Conservation (phyloP, 345 rosid genomes). For the Durio zibethinus region DNA sequence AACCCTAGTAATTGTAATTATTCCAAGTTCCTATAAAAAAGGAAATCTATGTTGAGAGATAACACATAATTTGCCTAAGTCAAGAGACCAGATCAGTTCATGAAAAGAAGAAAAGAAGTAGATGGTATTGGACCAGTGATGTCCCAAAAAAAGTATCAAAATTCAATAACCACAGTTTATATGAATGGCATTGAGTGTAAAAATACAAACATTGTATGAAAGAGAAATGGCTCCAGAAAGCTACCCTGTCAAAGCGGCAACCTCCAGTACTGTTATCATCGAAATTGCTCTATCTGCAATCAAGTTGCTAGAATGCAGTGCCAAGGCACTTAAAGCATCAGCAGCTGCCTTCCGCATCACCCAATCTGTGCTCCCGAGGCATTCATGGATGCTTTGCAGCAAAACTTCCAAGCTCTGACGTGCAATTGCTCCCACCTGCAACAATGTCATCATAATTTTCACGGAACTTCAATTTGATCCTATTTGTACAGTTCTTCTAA, state of each 20-base stretch:
- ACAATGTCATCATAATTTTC: constrained; percentile 16
- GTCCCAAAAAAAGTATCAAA: not conserved
- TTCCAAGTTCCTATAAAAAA: not conserved
- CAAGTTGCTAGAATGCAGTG: constrained; percentile 71
- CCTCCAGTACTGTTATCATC: constrained; percentile 68
- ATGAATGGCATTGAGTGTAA: not conserved
- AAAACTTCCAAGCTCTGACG: constrained; percentile 76
- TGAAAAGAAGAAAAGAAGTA: not conserved
- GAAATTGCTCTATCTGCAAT: constrained; percentile 60
- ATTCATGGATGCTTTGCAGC: constrained; percentile 80
- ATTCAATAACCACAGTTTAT: not conserved
- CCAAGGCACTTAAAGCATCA: constrained; percentile 74
- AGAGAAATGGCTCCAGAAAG: not conserved
- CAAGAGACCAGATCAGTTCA: not conserved
- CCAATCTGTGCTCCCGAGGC: constrained; percentile 96
- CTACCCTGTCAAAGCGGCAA: constrained; percentile 95
- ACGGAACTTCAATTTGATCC: not conserved
- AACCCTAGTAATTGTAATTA: not conserved
- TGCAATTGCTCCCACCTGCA: constrained; percentile 89
- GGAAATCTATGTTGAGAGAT: not conserved
- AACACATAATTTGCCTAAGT: not conserved
- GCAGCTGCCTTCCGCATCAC: constrained; percentile 95
- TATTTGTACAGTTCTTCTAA: not conserved
- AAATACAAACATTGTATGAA: not conserved
- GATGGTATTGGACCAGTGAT: not conserved